Conservation (phyloP, 345 rosid species). For the Eucalyptus pauciflora region DNA sequence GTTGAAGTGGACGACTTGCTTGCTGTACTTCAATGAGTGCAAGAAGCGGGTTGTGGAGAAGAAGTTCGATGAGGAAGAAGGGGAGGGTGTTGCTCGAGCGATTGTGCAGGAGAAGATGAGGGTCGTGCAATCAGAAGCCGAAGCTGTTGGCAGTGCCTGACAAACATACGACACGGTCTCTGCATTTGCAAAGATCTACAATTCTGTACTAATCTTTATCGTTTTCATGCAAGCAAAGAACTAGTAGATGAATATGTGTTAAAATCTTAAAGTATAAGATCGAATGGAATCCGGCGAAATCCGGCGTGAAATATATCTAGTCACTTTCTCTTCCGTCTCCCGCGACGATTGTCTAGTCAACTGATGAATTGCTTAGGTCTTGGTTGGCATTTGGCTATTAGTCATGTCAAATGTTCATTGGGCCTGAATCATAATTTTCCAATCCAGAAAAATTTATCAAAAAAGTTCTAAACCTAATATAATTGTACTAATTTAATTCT, state of each 20-base stretch:
- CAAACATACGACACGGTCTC: neutral
- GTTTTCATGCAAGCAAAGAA: neutral
- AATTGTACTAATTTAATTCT: rapidly evolving
- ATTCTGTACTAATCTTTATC: neutral
- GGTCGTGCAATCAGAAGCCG: neutral
- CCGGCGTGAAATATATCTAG: no score
- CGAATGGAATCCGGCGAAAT: no score
- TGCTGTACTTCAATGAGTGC: neutral
- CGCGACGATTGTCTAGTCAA: no score
- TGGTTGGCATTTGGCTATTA: no score
- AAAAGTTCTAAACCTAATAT: rapidly evolving
- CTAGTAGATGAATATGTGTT: neutral
- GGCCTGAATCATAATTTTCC: no score
- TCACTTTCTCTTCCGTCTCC: no score
- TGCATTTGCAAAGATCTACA: neutral
- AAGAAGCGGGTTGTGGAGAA: neutral
- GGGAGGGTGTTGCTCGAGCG: neutral
- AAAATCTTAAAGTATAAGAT: no score
- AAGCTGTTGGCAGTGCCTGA: neutral
- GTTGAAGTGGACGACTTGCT: neutral
- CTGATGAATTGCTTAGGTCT: no score
- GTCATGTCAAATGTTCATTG: no score
- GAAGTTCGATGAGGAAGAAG: neutral
- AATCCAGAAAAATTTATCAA: no score
- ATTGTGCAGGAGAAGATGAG: neutral